Conservation (phyloP, 2,329 filamentous ascomycete species). For the Cladorrhinum sp. region DNA sequence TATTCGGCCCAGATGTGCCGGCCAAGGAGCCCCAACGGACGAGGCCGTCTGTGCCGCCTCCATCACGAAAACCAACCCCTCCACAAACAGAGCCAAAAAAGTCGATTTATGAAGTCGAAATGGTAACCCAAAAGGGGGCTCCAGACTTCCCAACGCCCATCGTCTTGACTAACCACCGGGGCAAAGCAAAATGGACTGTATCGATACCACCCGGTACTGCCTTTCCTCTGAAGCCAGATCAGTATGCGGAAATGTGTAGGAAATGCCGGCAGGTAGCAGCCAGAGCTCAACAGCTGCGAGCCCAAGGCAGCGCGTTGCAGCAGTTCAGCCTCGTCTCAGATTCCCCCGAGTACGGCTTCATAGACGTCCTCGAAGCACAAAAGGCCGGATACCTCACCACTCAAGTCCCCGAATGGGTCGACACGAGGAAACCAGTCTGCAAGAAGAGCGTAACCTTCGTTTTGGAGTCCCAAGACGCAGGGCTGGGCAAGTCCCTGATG, state of each 20-base stretch:
- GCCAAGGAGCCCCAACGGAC: not conserved
- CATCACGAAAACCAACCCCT: conserved; percentile 11
- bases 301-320: conserved; percentile 35
- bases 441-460: conserved; percentile 72
- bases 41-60: not conserved
- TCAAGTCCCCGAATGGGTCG: conserved; percentile 27
- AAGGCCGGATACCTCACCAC: conserved; percentile 55
- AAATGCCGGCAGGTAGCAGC: conserved; percentile 64
- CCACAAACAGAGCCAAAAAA: conserved; percentile 14
- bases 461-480: conserved; percentile 70
- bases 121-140: conserved; percentile 63
- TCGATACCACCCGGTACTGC: conserved; percentile 65
- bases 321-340: conserved; percentile 47
- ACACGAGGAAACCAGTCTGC: conserved; percentile 56
- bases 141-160: conserved; percentile 72
- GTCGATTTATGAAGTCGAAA: conserved; percentile 55
- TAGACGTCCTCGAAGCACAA: conserved; percentile 73
- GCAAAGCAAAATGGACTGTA: conserved; percentile 73
- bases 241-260: conserved; percentile 68
- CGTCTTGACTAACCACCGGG: conserved; percentile 62
- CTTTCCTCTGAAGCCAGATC: conserved; percentile 64
- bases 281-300: conserved; percentile 52
- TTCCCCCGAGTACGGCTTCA: conserved; percentile 62
- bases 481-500: conserved; percentile 73
- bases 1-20: conserved; percentile 16